Evolutionary conservation across 2,329 filamentous ascomycete species (phyloP), one percentile per base, ranked within the genome.

Genomic region (Colletotrichum liaoningense): DNA sequence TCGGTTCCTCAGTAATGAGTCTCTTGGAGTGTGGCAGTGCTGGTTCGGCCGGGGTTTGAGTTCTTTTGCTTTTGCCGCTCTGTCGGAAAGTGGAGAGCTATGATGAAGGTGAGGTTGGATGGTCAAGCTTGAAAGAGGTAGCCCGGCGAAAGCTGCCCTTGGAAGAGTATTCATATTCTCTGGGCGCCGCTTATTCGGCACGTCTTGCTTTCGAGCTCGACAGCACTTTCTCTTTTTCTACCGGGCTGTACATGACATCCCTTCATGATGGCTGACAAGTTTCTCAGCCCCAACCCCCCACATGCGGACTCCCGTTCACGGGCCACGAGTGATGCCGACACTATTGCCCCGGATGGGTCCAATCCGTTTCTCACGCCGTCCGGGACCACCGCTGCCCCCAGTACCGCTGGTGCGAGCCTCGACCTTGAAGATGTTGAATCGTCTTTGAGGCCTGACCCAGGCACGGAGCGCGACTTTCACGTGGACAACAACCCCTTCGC

Each of bases 401-500:
- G 74, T 55, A 68, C 64, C 16, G 52, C 54, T 16, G 72, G 67
- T 12, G 42, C 57, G 5, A 72, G 74, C 60, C 63, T 67, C 38
- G 57, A 76, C 28, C 73, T 75, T n/a, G 74, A 77, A 14, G 78
- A 79, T 28, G 38, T 72, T 3, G 84, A 90, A 73, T 69, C 92
- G 60, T 91, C 91, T 5, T 83, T 94, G 11, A 86, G 84, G 62
- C 91, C 93, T 0, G 93, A 95, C 80, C 92, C 92, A 1, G 92
- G 92, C 3, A 92, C 90, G 0, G 92, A 94, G 81, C 85, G 82
- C 3, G 92, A 94, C 76, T 95, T 95, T 77, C 65, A 54, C 28
- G 88, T 93, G 9, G 86, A 93, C 76, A 94, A 94, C 79, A 95
- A 93, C 79, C 91, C 89, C 56, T 95, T 95, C 75, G 93, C 92